phyloP scores from a whole-genome alignment of 2,329 filamentous ascomycete genomes.

The Colletotrichum chlorophyti region DNA sequence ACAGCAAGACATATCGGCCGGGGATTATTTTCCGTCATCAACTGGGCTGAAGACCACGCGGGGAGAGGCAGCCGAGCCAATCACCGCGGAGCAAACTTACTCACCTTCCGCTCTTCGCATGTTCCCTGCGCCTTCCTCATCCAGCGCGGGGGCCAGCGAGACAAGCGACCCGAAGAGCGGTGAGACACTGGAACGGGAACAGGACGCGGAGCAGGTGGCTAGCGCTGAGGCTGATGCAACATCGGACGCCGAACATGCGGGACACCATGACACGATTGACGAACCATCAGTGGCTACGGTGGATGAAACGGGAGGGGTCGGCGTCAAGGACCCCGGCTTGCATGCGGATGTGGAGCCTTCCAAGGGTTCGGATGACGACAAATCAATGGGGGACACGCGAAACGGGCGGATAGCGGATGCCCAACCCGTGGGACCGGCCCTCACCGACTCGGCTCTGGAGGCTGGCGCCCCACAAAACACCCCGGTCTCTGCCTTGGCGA shows the following conservation, averaged over 20 bases:
- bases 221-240: conserved; percentile 25
- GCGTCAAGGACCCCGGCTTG: conserved; percentile 12
- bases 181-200: conserved; percentile 15
- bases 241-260: conserved; percentile 18
- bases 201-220: conserved; percentile 14
- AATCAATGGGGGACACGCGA: conserved; percentile 29
- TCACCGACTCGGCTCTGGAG: conserved; percentile 31
- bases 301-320: conserved; percentile 18
- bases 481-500: conserved; percentile 27
- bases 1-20: conserved; percentile 13
- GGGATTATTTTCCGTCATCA: conserved; percentile 15
- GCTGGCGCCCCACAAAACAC: conserved; percentile 25
- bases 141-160: not conserved
- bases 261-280: conserved; percentile 17
- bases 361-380: conserved; percentile 8
- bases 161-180: conserved; percentile 24
- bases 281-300: conserved; percentile 7
- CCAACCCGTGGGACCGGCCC: conserved; percentile 27
- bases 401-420: conserved; percentile 28
- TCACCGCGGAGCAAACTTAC: not conserved
- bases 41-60: conserved; percentile 16
- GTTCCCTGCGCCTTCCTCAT: not conserved
- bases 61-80: conserved; percentile 1
- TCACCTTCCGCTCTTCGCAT: conserved; percentile 5
- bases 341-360: conserved; percentile 24